A percentile compares a stretch with the other conserved stretches of the same genome.
phyloP scores from a whole-genome alignment of 768 basidiomycete genomes.

The Hygrocybe coccinea region DNA sequence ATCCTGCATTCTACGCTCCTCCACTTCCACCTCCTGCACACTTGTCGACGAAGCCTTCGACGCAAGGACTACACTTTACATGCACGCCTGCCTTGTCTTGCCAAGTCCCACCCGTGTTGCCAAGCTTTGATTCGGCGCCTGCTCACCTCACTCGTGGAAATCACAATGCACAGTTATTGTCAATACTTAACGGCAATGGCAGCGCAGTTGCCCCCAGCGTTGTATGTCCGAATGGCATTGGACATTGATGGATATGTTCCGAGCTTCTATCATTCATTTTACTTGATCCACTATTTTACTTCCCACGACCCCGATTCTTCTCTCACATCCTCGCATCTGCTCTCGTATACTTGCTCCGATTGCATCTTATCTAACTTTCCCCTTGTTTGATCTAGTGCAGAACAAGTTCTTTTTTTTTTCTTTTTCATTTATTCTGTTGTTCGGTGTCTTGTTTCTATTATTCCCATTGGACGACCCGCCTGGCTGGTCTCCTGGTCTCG shows the following conservation, averaged over 20 bases:
- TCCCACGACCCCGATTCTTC: background rate
- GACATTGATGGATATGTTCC: conserved; percentile 2
- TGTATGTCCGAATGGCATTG: background rate
- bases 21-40: too few relatives aligned
- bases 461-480: too few relatives aligned
- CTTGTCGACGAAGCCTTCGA: too few relatives aligned
- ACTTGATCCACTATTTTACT: background rate
- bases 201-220: conserved; percentile 4
- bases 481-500: too few relatives aligned
- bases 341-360: too few relatives aligned
- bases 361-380: too few relatives aligned
- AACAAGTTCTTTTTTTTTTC: too few relatives aligned
- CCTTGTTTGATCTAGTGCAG: too few relatives aligned
- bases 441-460: too few relatives aligned
- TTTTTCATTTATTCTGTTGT: too few relatives aligned
- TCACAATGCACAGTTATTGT: conserved; percentile 15
- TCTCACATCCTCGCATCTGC: too few relatives aligned
- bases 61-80: conserved; percentile 22
- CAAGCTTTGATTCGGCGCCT: background rate
- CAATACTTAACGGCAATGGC: conserved; percentile 17
- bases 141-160: background rate
- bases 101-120: conserved; percentile 15
- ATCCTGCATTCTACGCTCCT: conserved; percentile 3
- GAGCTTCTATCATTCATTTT: background rate
- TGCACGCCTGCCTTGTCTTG: conserved; percentile 37